phyloP scores from a whole-genome alignment of 2,329 filamentous ascomycete genomes.

The Trichoderma aggressivum region DNA sequence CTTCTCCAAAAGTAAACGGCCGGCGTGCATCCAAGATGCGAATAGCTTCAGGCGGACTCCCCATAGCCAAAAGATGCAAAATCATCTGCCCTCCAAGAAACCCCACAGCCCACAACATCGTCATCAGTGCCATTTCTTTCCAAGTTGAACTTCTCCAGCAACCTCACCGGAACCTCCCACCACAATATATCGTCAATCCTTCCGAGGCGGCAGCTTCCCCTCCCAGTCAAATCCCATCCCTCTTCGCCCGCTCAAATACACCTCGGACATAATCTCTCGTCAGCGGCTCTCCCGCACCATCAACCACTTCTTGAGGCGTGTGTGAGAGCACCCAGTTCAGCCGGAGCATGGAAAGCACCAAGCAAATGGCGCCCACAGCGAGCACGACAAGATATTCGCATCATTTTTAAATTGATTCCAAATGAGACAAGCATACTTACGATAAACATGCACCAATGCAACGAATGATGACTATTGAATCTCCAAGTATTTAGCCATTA shows the following conservation, averaged over 20 bases:
- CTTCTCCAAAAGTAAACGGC: conserved; percentile 41
- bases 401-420: background rate
- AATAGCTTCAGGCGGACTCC: conserved; percentile 48
- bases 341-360: conserved; percentile 28
- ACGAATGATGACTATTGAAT: background rate
- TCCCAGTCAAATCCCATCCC: conserved; percentile 38
- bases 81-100: conserved; percentile 55
- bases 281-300: conserved; percentile 33
- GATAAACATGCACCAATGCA: background rate
- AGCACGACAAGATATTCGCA: background rate
- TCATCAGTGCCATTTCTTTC: background rate
- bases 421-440: background rate
- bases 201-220: conserved; percentile 37
- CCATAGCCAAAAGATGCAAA: conserved; percentile 50
- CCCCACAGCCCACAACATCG: conserved; percentile 33
- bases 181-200: conserved; percentile 43
- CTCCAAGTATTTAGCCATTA: background rate
- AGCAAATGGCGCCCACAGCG: conserved; percentile 20
- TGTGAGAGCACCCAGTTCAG: conserved; percentile 37
- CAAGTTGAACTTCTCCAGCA: background rate
- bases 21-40: conserved; percentile 51
- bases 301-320: conserved; percentile 36
- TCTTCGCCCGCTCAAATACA: conserved; percentile 35
- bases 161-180: conserved; percentile 46
- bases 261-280: conserved; percentile 34